phyloP scores from a whole-genome alignment of 129 eudicot species.

The Saussurea involucrata region DNA sequence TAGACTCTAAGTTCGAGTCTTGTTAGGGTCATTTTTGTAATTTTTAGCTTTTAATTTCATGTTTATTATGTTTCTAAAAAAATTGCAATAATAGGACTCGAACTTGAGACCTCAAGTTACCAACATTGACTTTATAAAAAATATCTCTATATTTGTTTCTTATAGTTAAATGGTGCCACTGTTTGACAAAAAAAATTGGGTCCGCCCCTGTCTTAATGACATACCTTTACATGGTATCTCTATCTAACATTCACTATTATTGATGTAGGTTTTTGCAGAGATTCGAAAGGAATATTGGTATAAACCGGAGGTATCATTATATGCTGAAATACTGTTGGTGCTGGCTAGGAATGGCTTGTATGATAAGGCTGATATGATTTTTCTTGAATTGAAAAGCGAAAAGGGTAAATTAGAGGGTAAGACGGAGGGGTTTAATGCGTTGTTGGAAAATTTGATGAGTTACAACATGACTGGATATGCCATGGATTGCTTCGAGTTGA shows the following conservation, averaged over 20 bases:
- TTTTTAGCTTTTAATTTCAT: too few species aligned
- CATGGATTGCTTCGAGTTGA: constrained; percentile 56
- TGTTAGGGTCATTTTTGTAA: too few species aligned
- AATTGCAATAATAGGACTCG: too few species aligned
- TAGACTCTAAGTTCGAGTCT: too few species aligned
- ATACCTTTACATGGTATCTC: neutral
- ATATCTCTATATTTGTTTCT: too few species aligned
- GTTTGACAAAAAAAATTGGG: too few species aligned
- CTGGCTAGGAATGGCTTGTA: constrained; percentile 52
- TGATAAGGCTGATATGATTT: constrained; percentile 39
- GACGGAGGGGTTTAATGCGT: constrained; percentile 43
- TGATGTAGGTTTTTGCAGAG: constrained; percentile 62
- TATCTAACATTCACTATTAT: constrained; percentile 11
- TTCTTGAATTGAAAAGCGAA: constrained; percentile 44
- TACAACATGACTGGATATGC: constrained; percentile 40
- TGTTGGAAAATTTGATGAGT: constrained; percentile 54
- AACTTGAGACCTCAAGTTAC: too few species aligned
- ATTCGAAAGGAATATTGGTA: constrained; percentile 76
- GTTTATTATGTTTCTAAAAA: too few species aligned
- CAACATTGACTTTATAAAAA: too few species aligned
- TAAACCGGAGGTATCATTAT: constrained; percentile 48
- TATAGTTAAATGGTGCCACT: too few species aligned
- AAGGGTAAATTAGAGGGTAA: constrained; percentile 43
- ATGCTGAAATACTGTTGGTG: constrained; percentile 50
- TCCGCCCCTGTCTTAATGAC: neutral